Base-by-base conservation (phyloP, 1,139 yeast genomes). In the Eremothecium gossypii region DNA sequence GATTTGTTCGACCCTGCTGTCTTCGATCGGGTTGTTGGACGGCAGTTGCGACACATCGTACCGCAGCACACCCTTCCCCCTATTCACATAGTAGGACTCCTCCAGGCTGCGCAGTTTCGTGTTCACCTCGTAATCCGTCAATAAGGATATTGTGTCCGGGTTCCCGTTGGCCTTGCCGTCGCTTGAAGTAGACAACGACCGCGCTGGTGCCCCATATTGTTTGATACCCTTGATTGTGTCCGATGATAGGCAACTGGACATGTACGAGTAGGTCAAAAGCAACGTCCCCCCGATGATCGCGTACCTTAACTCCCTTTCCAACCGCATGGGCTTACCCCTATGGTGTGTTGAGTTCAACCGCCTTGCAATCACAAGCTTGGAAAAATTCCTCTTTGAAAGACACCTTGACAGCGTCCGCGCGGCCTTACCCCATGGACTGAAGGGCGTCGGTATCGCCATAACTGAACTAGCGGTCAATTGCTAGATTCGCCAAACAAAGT, bases 11-110 rank as follows among this genome's bases (percentile, higher is more conserved):
- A 91, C 77, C 48, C 94, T 75, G 57, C 85, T 96, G 60, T 91
- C 98, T 63, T 91, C 99, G 50, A 89, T 86, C 8, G 98, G 98
- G 38, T 83, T 78, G 61, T 91, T 93, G 34, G 95, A 82, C 7
- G 97, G 83, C 45, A 91, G 67, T 64, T 91, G 98, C 39, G 94
- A 76, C 29, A 86, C 76, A 58, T 93, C 98, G 57, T 87, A 89
- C 43, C 98, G 70, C n/a, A 79, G 64, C 12, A 91, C 91, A n/a
- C 97, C 97, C 51, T 83, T 81, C 10, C 93, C 89, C 46, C 96
- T 72, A 51, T 83, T 79, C 14, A 89, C 91, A 33, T 68, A 60
- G 57, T 81, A 85, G 50, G 93, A 79, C 63, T 87, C 94, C 59
- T 89, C 95, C 52, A 72, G 70, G 49, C 78, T 79, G 46, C 91